Evolutionary conservation across 805 yeast species (phyloP).

Genomic region (Schwanniomyces sp.): DNA sequence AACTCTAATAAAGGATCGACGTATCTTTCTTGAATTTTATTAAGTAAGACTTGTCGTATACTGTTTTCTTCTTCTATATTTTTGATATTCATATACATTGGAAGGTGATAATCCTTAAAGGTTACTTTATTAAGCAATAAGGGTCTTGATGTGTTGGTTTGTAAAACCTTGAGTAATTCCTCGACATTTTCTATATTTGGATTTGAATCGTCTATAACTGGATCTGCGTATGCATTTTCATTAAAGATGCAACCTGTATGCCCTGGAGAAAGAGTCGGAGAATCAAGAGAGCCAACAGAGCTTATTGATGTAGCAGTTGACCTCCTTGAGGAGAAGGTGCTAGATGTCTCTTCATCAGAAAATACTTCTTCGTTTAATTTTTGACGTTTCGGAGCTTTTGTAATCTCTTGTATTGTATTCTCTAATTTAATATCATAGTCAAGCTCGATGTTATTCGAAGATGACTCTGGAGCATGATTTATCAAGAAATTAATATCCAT

Average conservation of each 20-base stretch:
- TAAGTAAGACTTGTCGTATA: conserved; percentile 6
- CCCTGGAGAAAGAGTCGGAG: not conserved
- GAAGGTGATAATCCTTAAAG: conserved; percentile 6
- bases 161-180: conserved; percentile 6
- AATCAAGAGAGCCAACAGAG: not conserved
- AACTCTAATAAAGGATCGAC: conserved; percentile 14
- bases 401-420: not conserved
- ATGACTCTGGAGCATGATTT: not conserved
- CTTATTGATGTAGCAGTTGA: conserved; percentile 5
- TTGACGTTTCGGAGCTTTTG: not conserved
- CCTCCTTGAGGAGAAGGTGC: conserved; percentile 4
- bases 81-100: not conserved
- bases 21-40: conserved; percentile 12
- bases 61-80: conserved; percentile 1
- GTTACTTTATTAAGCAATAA: conserved; percentile 1
- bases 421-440: not conserved
- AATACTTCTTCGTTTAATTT: not conserved
- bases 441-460: not conserved
- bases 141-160: conserved; percentile 1
- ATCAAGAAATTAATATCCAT: conserved; percentile 5
- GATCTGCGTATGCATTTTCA: not conserved
- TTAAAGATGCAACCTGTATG: not conserved
- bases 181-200: not conserved
- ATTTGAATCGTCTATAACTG: not conserved
- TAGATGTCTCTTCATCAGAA: not conserved